These are phyloP conservation scores for Tylopilus rubrobrunneus DNA, from an alignment of 768 basidiomycete species.

Conservation along the genomic window DNA sequence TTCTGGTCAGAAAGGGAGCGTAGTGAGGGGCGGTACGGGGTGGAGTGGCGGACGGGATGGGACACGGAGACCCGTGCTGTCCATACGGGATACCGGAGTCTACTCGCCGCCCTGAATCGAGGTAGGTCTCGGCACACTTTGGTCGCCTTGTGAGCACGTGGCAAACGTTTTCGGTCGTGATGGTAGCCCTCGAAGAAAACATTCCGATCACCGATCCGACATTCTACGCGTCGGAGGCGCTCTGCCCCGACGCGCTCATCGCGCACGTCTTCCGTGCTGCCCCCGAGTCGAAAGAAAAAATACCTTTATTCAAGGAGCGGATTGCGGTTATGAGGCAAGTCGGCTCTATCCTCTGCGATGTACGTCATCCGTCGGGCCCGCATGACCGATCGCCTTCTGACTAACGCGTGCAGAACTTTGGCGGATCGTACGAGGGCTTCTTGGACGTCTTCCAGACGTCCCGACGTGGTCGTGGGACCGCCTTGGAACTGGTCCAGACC, in stretches of 20 bases:
- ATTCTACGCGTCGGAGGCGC: constrained; percentile 69
- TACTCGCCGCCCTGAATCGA: constrained; percentile 79
- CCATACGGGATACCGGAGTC: constrained; percentile 84
- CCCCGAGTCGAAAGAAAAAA: constrained; percentile 50
- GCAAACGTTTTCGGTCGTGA: not conserved
- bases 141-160: not conserved
- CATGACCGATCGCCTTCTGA: constrained; percentile 7
- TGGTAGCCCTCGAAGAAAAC: constrained; percentile 67
- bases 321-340: constrained; percentile 76
- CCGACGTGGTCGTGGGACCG: constrained; percentile 54
- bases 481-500: constrained; percentile 69
- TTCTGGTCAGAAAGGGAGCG: constrained; percentile 82
- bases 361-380: constrained; percentile 34
- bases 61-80: constrained; percentile 42
- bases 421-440: constrained; percentile 68
- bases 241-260: constrained; percentile 70
- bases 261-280: constrained; percentile 65
- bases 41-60: constrained; percentile 77
- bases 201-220: constrained; percentile 76
- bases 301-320: constrained; percentile 70
- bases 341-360: constrained; percentile 65
- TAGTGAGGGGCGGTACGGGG: constrained; percentile 59
- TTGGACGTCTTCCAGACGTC: constrained; percentile 55
- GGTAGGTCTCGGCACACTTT: constrained; percentile 40
- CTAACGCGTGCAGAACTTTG: constrained; percentile 46